These are phyloP conservation scores for Babesia bovis DNA, from an alignment of 169 alveolate species.

Conservation along the genomic window DNA sequence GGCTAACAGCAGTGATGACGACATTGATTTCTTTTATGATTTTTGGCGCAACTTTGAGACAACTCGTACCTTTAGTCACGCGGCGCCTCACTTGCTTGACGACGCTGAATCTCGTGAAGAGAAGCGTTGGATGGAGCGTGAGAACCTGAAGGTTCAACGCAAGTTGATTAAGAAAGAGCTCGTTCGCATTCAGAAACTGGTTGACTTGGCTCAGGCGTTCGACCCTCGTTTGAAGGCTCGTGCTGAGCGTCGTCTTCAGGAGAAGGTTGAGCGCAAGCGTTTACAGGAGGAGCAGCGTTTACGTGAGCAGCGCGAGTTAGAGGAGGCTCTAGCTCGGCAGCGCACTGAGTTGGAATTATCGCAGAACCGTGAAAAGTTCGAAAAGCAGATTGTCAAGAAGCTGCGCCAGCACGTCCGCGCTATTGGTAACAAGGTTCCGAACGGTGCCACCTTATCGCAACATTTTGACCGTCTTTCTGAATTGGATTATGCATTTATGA, in stretches of 20 bases:
- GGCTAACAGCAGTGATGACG: constrained; percentile 79
- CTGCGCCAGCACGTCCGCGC: constrained; percentile 57
- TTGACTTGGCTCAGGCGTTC: constrained; percentile 85
- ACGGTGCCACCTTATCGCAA: constrained; percentile 35
- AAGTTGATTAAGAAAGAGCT: constrained; percentile 85
- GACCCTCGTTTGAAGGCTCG: constrained; percentile 70
- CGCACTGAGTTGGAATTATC: constrained; percentile 41
- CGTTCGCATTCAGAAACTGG: constrained; percentile 86
- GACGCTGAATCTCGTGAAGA: constrained; percentile 92
- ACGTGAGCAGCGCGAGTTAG: constrained; percentile 37
- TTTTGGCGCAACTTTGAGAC: constrained; percentile 89
- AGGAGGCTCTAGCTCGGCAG: constrained; percentile 46
- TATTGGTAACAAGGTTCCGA: constrained; percentile 10
- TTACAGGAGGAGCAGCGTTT: constrained; percentile 35
- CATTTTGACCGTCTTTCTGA: constrained; percentile 50
- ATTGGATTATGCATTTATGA: constrained; percentile 40
- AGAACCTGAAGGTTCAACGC: constrained; percentile 87
- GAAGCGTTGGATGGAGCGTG: constrained; percentile 93
- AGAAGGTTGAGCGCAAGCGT: constrained; percentile 43
- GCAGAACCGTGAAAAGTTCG: constrained; percentile 32
- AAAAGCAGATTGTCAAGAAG: constrained; percentile 66
- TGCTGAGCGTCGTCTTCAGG: constrained; percentile 72
- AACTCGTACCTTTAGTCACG: constrained; percentile 89
- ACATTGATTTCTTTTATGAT: constrained; percentile 85
- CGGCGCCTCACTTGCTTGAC: constrained; percentile 86